These are phyloP conservation scores for Allium sativum DNA, from an alignment of 106 monocot species.

Conservation along the genomic window DNA sequence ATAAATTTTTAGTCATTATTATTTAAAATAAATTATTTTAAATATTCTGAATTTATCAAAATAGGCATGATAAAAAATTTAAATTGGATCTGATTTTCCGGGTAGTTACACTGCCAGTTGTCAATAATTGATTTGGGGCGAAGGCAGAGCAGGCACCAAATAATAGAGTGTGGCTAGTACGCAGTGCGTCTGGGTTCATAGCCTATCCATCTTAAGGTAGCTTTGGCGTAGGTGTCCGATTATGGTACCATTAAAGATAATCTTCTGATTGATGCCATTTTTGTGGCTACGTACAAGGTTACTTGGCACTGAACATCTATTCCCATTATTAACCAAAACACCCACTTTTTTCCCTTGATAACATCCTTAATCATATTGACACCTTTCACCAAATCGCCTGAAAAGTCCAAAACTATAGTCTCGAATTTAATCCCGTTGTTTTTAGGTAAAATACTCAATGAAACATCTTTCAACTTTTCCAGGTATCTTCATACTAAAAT, in stretches of 20 bases:
- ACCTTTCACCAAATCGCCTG: constrained; percentile 45
- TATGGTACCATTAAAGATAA: constrained; percentile 79
- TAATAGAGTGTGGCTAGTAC: constrained; percentile 83
- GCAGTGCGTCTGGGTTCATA: constrained; percentile 82
- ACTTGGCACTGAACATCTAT: constrained; percentile 98
- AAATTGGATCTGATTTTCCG: too few relatives aligned
- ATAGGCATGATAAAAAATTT: too few relatives aligned
- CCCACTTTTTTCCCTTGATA: constrained; percentile 67
- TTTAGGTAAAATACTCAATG: constrained; percentile 11
- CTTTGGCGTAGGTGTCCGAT: constrained; percentile 50
- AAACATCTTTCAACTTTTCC: constrained; percentile 27
- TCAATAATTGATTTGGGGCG: constrained; percentile 55
- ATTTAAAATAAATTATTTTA: too few relatives aligned
- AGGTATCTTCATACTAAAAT: constrained; percentile 61
- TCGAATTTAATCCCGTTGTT: constrained; percentile 9
- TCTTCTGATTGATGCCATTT: constrained; percentile 79
- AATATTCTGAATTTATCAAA: too few relatives aligned
- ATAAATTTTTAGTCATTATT: too few relatives aligned
- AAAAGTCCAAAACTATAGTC: constrained; percentile 59
- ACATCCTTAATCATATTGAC: constrained; percentile 29
- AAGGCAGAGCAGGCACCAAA: constrained; percentile 53
- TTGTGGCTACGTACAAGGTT: constrained; percentile 90
- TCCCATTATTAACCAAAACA: constrained; percentile 80
- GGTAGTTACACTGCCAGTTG: too few relatives aligned
- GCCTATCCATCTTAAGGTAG: constrained; percentile 56